Conservation (phyloP, 1,139 yeast species). For the Candida pseudoviswanathii region DNA sequence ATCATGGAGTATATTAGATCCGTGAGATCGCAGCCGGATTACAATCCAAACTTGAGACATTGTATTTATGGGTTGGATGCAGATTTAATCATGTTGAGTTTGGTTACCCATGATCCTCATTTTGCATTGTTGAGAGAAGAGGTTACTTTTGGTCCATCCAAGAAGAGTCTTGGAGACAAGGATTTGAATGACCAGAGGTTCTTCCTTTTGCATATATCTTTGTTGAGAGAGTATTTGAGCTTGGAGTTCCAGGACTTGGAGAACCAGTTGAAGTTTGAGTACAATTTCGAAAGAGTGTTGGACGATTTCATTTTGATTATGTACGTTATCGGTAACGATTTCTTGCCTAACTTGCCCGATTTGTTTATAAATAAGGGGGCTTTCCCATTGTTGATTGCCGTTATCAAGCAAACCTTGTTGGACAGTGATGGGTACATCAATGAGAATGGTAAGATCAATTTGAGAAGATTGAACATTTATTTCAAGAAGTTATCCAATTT, state of each 20-base stretch:
- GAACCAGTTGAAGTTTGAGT: slow-evolving; percentile 65
- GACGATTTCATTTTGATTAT: slow-evolving; percentile 92
- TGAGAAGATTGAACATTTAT: slow-evolving; percentile 73
- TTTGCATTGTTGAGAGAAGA: slow-evolving; percentile 94
- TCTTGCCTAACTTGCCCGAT: slow-evolving; percentile 96
- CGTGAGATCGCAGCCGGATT: slow-evolving; percentile 71
- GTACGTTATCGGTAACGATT: slow-evolving; percentile 97
- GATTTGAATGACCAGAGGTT: slow-evolving; percentile 80
- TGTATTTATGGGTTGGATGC: slow-evolving; percentile 98
- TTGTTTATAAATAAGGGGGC: slow-evolving; percentile 94
- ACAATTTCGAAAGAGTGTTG: slow-evolving; percentile 82
- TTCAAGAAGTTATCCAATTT: slow-evolving; percentile 66
- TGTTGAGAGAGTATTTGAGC: slow-evolving; percentile 87
- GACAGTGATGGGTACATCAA: slow-evolving; percentile 84
- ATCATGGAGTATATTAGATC: slow-evolving; percentile 92
- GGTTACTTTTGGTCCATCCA: slow-evolving; percentile 78
- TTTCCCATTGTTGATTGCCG: slow-evolving; percentile 81
- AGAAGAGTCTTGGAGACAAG: slow-evolving; percentile 37
- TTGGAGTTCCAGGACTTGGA: slow-evolving; percentile 78
- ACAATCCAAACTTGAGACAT: slow-evolving; percentile 86
- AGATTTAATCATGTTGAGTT: slow-evolving; percentile 94
- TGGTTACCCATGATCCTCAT: slow-evolving; percentile 96
- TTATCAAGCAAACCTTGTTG: slow-evolving; percentile 80
- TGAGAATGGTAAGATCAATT: slow-evolving; percentile 78
- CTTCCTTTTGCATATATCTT: slow-evolving; percentile 77